Evolutionary conservation across 805 yeast species (phyloP), one percentile per base, ranked within the genome.

Genomic region (Kodamaea kakaduensis): DNA sequence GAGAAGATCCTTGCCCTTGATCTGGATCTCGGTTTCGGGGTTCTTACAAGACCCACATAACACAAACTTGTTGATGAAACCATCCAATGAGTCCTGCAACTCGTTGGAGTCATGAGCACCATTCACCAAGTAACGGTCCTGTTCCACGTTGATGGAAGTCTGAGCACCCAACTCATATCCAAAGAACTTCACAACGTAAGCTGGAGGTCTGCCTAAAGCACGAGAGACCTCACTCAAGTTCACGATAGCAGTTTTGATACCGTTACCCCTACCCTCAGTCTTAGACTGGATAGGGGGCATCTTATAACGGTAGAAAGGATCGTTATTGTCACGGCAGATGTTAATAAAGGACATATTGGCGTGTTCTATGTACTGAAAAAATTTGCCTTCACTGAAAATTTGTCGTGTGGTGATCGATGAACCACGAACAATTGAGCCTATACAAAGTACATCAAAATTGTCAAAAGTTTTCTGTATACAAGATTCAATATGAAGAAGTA

Each of bases 191-290:
- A 93, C 80, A 44, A 93, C 78, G 58, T 93, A 93, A 21, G 90
- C 68, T 23, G 96, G 79, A 21, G 98, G 97, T 66, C 98, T 81
- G 48, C 84, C 85, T 46, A 93, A 73, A 15, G 97, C 95, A 54
- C 96, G 78, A 25, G 97, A 95, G 43, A 93, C 96, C 56, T 93
- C 97, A 25, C 84, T 69, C 37, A 87, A 78, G 65, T 93, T 93
- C 48, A 87, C 77, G 38, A 93, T 81, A 37, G 90, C 94, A 16
- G 98, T 93, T 63, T 88, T 89, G 67, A 93, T 93, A 80, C 98
- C 98, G 69, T 93, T 93, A 71, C 98, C 98, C 61, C 96, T 78
- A 64, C 98, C 98, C 70, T 93, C 97, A 47, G 86, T 86, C 75
- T 93, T 93, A 50, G 96, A 85, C 68, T 85, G 94, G 65, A 93